Evolutionary conservation across 805 yeast genomes (phyloP), one percentile per base, ranked within the genome.

Genomic region (Schwanniomyces yamadae): DNA sequence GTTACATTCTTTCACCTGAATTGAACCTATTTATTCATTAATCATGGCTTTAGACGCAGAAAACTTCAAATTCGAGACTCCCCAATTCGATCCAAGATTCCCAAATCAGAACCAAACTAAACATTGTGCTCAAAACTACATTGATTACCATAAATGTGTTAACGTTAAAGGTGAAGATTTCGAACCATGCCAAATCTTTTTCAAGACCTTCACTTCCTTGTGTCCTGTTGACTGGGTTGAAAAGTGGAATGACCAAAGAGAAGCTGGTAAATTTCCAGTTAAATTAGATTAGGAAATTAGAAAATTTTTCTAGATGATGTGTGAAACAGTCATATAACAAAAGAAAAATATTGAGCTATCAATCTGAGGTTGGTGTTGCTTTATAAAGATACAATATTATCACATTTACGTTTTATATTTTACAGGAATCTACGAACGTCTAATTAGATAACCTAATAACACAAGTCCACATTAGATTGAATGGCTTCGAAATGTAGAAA

Each of bases 51-150:
- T 63, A 32, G 69, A 62, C 50, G 55, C 61, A 45, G 69, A 59
- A 41, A 63, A 52, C 40, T 64, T 64, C 46, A 63, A 64, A 52
- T 63, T 64, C 46, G 69, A 64, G 35, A 64, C 70, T 33, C 69
- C 69, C 21, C 69, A 63, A 52, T 84, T 84, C 73, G 95, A 86
- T 67, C 84, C 95, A 58, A 83, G 96, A 69, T 90, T 90, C 81
- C 98, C 99, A 52, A 80, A 88, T 76, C 90, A 82, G 69, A 91
- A 91, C 81, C 99, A 91, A 73, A 87, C 97, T 57, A 89, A 84
- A 74, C 96, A 91, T 77, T 93, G 98, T 77, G 95, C 91, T 82
- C 97, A 91, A 75, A 78, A 91, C 54, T 93, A 91, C 74, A 88
- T 93, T 58, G 99, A 93, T 71, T 93, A 91, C 81, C 93, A 85